Evolutionary conservation across 352 stramenopile genomes (phyloP).

Genomic region (Phytophthora sp.): DNA sequence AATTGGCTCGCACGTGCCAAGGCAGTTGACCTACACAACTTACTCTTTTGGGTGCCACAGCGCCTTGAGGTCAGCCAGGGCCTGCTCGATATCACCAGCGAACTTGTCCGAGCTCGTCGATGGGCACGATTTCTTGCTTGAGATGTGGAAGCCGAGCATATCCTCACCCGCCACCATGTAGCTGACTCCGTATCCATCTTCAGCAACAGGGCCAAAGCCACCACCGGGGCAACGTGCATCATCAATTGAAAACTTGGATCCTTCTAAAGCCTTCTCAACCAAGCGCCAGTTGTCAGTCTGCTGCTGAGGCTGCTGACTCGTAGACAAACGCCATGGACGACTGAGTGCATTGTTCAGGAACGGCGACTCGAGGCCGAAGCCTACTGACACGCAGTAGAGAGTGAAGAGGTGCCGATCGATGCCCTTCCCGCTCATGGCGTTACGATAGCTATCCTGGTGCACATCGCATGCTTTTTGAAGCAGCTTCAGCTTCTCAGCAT

Average conservation of each 20-base stretch:
- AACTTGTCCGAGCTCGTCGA: constrained; percentile 87
- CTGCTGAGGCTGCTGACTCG: constrained; percentile 90
- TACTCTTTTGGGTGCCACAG: constrained; percentile 57
- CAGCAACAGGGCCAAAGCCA: constrained; percentile 89
- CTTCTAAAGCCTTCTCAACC: constrained; percentile 70
- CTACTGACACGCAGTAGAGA: constrained; percentile 91
- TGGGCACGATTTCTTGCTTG: constrained; percentile 82
- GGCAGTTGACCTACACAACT: background rate
- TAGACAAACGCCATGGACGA: constrained; percentile 88
- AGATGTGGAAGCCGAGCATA: constrained; percentile 92
- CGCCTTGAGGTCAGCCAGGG: constrained; percentile 83
- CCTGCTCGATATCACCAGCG: constrained; percentile 69
- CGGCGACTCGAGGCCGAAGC: constrained; percentile 85
- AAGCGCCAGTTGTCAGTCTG: constrained; percentile 85
- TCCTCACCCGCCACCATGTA: constrained; percentile 92
- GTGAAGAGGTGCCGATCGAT: constrained; percentile 97
- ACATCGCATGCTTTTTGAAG: constrained; percentile 87
- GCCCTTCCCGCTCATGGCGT: constrained; percentile 90
- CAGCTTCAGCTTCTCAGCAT: constrained; percentile 82
- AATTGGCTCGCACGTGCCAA: background rate
- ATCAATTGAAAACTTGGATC: constrained; percentile 58
- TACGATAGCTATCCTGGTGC: constrained; percentile 93
- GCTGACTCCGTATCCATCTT: constrained; percentile 91
- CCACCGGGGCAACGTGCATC: constrained; percentile 79
- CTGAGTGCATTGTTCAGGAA: constrained; percentile 89